These are phyloP conservation scores for Saururus chinensis DNA, from an alignment of 164 flowering plant genomes.

Conservation along the genomic window DNA sequence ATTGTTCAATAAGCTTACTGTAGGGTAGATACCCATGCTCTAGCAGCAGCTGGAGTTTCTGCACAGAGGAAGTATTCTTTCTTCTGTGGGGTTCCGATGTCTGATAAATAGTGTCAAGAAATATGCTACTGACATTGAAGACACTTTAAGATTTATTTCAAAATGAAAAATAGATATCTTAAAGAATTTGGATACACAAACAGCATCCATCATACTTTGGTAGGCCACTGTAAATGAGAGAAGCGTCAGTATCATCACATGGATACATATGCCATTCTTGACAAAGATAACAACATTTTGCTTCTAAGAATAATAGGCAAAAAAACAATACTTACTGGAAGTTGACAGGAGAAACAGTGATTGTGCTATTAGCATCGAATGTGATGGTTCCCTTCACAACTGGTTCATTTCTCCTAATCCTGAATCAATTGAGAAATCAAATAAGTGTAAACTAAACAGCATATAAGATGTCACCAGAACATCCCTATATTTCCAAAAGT, in stretches of 20 bases:
- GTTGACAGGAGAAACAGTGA: conserved; percentile 81
- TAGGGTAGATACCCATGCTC: conserved; percentile 96
- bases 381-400: conserved; percentile 69
- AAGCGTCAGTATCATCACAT: conserved; percentile 6
- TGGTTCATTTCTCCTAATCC: conserved; percentile 83
- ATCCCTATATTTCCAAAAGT: neutral
- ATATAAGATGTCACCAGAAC: neutral
- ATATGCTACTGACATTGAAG: neutral
- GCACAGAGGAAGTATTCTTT: conserved; percentile 93
- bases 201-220: conserved; percentile 98
- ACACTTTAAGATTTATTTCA: neutral
- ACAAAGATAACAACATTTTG: neutral
- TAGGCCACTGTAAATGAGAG: conserved; percentile 52
- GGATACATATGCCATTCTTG: conserved; percentile 1
- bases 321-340: conserved; percentile 56
- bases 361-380: conserved; percentile 85
- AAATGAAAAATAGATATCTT: neutral
- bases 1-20: conserved; percentile 48
- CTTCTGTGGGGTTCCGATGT: conserved; percentile 93
- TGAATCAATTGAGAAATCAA: conserved; percentile 16
- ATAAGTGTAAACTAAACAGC: neutral
- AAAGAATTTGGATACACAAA: conserved; percentile 69
- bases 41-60: conserved; percentile 97
- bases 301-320: too few species aligned
- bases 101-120: conserved; percentile 44